phyloP scores from a whole-genome alignment of 768 basidiomycete species.

The Leccinellum luteum region DNA sequence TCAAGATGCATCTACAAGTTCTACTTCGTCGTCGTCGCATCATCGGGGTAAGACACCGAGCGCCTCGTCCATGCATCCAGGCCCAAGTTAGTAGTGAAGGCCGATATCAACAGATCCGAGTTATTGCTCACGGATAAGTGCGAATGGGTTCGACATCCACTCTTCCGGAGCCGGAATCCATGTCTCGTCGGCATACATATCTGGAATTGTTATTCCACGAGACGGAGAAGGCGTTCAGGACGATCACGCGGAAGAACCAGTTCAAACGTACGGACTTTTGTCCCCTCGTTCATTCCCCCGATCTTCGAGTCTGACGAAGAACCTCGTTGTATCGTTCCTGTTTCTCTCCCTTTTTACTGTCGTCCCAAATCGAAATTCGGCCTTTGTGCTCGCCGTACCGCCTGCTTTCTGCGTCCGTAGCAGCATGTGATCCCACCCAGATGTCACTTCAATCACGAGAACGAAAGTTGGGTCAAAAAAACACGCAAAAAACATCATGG shows the following conservation, averaged over 20 bases:
- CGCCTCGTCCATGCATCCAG: constrained; percentile 63
- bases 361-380: constrained; percentile 69
- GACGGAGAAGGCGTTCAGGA: constrained; percentile 84
- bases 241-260: constrained; percentile 66
- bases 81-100: constrained; percentile 86
- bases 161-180: constrained; percentile 63
- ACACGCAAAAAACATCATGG: background rate
- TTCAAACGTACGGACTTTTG: constrained; percentile 57
- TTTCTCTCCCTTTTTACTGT: constrained; percentile 41
- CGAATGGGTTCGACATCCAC: background rate
- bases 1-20: no score
- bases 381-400: constrained; percentile 76
- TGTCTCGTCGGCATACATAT: constrained; percentile 63
- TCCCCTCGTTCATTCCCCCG: background rate
- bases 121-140: constrained; percentile 64
- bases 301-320: background rate
- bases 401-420: constrained; percentile 39
- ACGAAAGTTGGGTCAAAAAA: background rate
- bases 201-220: constrained; percentile 87
- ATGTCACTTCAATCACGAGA: background rate
- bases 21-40: constrained; percentile 17
- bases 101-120: constrained; percentile 88
- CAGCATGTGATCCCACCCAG: constrained; percentile 7
- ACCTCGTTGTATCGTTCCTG: background rate
- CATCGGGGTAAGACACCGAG: constrained; percentile 44